Conservation (phyloP, 257 asterid genomes). For the Nicotiana knightiana region DNA sequence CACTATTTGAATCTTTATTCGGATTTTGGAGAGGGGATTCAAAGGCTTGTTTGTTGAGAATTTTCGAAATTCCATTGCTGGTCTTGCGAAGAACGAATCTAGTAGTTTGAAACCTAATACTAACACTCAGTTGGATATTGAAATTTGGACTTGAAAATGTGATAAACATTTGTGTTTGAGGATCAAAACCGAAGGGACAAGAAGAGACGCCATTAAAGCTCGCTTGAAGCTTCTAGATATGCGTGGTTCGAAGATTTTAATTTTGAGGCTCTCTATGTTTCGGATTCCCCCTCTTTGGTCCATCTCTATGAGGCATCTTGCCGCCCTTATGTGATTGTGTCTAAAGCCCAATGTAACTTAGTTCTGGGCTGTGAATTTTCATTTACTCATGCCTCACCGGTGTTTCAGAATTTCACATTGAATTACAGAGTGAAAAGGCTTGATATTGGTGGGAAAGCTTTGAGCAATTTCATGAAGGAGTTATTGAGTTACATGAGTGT, state of each 20-base stretch:
- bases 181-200: no score
- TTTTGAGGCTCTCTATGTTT: slow-evolving; percentile 57
- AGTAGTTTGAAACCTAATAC: no score
- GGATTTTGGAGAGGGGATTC: no score
- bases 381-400: slow-evolving; percentile 87
- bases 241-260: slow-evolving; percentile 46
- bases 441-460: slow-evolving; percentile 89
- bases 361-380: slow-evolving; percentile 91
- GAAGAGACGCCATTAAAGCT: no score
- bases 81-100: no score
- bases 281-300: slow-evolving; percentile 77
- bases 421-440: slow-evolving; percentile 79
- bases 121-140: no score
- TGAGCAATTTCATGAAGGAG: slow-evolving; percentile 84
- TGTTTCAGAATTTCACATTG: slow-evolving; percentile 75
- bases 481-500: slow-evolving; percentile 85
- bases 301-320: slow-evolving; percentile 86
- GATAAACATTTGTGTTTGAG: no score
- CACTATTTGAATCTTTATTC: no score
- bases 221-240: no score
- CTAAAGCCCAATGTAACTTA: slow-evolving; percentile 72
- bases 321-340: slow-evolving; percentile 59
- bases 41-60: no score
- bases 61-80: no score
- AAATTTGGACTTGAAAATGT: no score